These are phyloP conservation scores for Hygrophorus russula DNA, from an alignment of 768 basidiomycete species.

Conservation along the genomic window DNA sequence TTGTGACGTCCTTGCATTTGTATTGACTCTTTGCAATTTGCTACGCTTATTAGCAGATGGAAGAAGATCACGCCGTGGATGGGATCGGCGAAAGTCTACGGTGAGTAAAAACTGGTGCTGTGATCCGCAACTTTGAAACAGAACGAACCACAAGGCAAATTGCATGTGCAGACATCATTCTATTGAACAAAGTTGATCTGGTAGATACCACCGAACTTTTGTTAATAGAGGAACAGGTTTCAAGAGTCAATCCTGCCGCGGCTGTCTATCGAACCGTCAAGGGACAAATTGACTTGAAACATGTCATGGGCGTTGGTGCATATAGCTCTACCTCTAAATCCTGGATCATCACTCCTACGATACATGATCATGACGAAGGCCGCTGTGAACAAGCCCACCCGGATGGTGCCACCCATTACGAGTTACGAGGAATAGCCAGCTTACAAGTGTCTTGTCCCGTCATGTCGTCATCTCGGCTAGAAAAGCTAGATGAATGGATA, in stretches of 20 bases:
- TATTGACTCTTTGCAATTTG: neutral
- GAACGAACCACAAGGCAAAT: constrained; percentile 63
- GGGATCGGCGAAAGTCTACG: constrained; percentile 66
- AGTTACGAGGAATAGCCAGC: constrained; percentile 74
- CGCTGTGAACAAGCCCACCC: constrained; percentile 23
- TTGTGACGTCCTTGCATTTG: constrained; percentile 4
- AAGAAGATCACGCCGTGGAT: constrained; percentile 60
- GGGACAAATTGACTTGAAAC: constrained; percentile 60
- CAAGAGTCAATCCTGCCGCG: constrained; percentile 69
- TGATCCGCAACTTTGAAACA: neutral
- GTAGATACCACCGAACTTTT: constrained; percentile 33
- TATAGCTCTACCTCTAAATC: constrained; percentile 32
- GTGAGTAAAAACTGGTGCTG: constrained; percentile 25
- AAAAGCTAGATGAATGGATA: constrained; percentile 68
- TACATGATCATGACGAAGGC: constrained; percentile 13
- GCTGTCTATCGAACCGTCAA: constrained; percentile 63
- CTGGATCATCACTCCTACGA: constrained; percentile 8
- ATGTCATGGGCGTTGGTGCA: constrained; percentile 74
- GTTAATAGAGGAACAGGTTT: constrained; percentile 49
- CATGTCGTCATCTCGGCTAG: constrained; percentile 35
- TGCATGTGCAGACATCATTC: constrained; percentile 81
- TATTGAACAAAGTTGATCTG: constrained; percentile 89
- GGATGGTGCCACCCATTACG: constrained; percentile 41
- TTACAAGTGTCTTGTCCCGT: constrained; percentile 60
- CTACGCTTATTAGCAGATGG: constrained; percentile 56